Base-by-base conservation (phyloP, 345 rosid species). In the Nasturtium officinale region DNA sequence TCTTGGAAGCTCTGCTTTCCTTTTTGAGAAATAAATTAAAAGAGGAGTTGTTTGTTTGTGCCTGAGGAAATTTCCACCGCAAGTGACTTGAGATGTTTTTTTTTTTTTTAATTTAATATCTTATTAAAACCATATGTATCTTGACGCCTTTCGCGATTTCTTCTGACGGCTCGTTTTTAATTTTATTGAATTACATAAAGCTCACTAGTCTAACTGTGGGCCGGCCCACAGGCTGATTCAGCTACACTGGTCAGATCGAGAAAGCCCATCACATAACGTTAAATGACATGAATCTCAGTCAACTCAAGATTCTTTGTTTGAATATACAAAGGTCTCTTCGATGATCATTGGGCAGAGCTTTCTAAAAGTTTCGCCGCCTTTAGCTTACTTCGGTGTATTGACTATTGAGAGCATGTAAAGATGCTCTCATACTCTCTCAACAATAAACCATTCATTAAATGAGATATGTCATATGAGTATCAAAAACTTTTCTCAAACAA, bases 1-100 rank as follows among this genome's bases (percentile, higher is more conserved):
- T 73, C 91, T 29, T 1, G 76, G 87, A 86, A 86, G 64, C 69
- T 68, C 17, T n/a, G 25, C 25, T 23, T n/a, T n/a, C n/a, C n/a
- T n/a, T n/a, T n/a, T n/a, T n/a, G n/a, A n/a, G n/a, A n/a, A n/a
- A n/a, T n/a, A n/a, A n/a, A n/a, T n/a, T n/a, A n/a, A n/a, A n/a
- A n/a, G n/a, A n/a, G n/a, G n/a, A n/a, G n/a, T n/a, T n/a, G n/a
- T n/a, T n/a, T n/a, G n/a, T n/a, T n/a, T n/a, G n/a, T n/a, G n/a
- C n/a, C n/a, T n/a, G n/a, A n/a, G n/a, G n/a, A n/a, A n/a, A n/a
- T n/a, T n/a, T n/a, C n/a, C n/a, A n/a, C n/a, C n/a, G n/a, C n/a
- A n/a, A n/a, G n/a, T n/a, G n/a, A n/a, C n/a, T n/a, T n/a, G n/a
- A n/a, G n/a, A n/a, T n/a, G n/a, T n/a, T n/a, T n/a, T n/a, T n/a